Conservation (phyloP, 2,329 filamentous ascomycete genomes). For the Colletotrichum spaethianum region DNA sequence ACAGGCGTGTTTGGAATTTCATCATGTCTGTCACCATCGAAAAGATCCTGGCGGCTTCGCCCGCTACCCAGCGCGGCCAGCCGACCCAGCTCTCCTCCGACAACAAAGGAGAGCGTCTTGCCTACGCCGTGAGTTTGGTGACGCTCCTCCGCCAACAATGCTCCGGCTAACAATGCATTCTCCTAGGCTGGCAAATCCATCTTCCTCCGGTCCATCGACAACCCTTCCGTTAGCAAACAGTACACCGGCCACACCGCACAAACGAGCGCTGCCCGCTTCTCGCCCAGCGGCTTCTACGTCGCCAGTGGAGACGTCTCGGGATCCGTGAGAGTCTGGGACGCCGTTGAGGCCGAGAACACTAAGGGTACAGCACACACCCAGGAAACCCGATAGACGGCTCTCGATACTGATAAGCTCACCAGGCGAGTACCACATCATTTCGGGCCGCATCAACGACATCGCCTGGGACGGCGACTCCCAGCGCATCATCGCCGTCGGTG, state of each 20-base stretch:
- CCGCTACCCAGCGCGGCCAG: slow-evolving; percentile 81
- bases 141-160: not conserved
- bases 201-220: slow-evolving; percentile 94
- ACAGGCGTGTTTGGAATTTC: not conserved
- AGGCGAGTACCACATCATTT: slow-evolving; percentile 94
- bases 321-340: slow-evolving; percentile 92
- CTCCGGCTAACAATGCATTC: not conserved
- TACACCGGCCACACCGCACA: slow-evolving; percentile 92
- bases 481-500: slow-evolving; percentile 94
- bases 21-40: slow-evolving; percentile 70
- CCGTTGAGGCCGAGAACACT: slow-evolving; percentile 85
- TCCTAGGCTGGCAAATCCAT: slow-evolving; percentile 92
- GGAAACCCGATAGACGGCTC: not conserved
- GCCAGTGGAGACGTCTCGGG: slow-evolving; percentile 92
- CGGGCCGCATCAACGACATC: slow-evolving; percentile 94
- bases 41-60: slow-evolving; percentile 87
- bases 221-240: slow-evolving; percentile 86
- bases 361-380: slow-evolving; percentile 68
- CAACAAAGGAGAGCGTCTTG: slow-evolving; percentile 89
- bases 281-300: slow-evolving; percentile 94
- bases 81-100: slow-evolving; percentile 92
- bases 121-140: slow-evolving; percentile 83
- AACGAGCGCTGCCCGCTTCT: slow-evolving; percentile 94
- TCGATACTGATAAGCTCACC: slow-evolving; percentile 24
- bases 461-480: slow-evolving; percentile 98